Evolutionary conservation across 345 rosid species (phyloP).

Genomic region (Brassica juncea): DNA sequence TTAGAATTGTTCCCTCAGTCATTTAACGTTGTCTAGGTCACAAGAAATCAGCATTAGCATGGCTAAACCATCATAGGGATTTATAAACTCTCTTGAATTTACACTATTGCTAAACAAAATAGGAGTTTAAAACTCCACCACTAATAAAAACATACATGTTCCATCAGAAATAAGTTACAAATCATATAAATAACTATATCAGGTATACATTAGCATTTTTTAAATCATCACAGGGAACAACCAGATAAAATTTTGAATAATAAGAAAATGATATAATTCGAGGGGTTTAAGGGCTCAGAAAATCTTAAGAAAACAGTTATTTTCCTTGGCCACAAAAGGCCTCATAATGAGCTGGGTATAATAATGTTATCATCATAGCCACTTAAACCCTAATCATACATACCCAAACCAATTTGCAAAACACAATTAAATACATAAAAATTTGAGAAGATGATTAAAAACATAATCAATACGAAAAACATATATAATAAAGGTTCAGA

Average conservation of each 20-base stretch:
- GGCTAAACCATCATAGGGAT: constrained; percentile 59
- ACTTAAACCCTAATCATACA: background rate
- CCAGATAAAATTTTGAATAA: background rate
- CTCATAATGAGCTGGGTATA: constrained; percentile 67
- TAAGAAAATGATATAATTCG: background rate
- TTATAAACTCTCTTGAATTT: background rate
- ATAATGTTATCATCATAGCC: constrained; percentile 47
- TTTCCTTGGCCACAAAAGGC: constrained; percentile 45
- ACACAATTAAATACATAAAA: background rate
- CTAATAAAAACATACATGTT: background rate
- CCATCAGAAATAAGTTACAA: constrained; percentile 36
- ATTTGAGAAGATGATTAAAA: background rate
- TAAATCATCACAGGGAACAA: constrained; percentile 35
- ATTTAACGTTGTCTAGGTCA: constrained; percentile 34
- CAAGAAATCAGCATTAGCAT: constrained; percentile 59
- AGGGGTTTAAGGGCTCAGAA: constrained; percentile 40
- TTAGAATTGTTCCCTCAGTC: background rate
- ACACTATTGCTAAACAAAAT: background rate
- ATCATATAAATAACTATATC: constrained; percentile 19
- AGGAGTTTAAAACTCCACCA: background rate
- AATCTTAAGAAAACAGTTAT: constrained; percentile 41
- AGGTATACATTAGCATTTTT: constrained; percentile 42
- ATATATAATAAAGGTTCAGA: constrained; percentile 11
- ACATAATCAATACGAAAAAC: background rate
- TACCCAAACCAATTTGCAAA: background rate